Evolutionary conservation across 2,329 filamentous ascomycete species (phyloP), one percentile per base, ranked within the genome.

Genomic region (Aphanoascus verrucosus): DNA sequence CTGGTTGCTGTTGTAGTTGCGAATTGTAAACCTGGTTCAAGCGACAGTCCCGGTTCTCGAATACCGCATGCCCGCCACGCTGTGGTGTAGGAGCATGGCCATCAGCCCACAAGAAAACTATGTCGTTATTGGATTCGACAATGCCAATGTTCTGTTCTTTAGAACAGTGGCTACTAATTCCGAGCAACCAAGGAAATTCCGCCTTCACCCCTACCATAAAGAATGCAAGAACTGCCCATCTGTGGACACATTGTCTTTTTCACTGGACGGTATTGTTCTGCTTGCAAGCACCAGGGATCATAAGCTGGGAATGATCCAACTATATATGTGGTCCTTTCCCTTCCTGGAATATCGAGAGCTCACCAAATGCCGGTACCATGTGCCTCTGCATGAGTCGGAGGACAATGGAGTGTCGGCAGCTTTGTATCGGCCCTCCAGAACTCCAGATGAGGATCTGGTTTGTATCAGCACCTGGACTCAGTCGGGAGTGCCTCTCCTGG

Each of bases 391-490:
- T 44, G 69, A 73, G 52, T 71, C 67, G 0, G 70, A 73, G 58
- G 70, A 72, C 51, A 68, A 69, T 41, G 70, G 70, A 0, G 57
- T 72, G 1, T 67, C 69, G 0, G 62, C 68, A 0, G 68, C 66
- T 1, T 61, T 70, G n/a, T 68, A 67, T 48, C 63, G 68, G 8
- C 63, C 66, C 1, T 65, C 63, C 3, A 45, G 55, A 11, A 61
- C 65, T 5, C 65, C 62, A 2, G 67, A 69, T 32, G 69, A 70
- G 12, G 61, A 66, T 40, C 51, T 72, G 14, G 56, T 73, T 3
- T 72, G 69, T 49, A 61, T 73, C 14, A 68, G 65, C 1, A 72
- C 70, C 0, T 73, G 70, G 70, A 73, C 70, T 1, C 70, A 72
- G 55, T 72, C 69, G 1, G 70, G 70, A 1, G 61, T 62, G n/a